Conservation (phyloP, 2,329 filamentous ascomycete genomes). For the Xylariaceae sp. region DNA sequence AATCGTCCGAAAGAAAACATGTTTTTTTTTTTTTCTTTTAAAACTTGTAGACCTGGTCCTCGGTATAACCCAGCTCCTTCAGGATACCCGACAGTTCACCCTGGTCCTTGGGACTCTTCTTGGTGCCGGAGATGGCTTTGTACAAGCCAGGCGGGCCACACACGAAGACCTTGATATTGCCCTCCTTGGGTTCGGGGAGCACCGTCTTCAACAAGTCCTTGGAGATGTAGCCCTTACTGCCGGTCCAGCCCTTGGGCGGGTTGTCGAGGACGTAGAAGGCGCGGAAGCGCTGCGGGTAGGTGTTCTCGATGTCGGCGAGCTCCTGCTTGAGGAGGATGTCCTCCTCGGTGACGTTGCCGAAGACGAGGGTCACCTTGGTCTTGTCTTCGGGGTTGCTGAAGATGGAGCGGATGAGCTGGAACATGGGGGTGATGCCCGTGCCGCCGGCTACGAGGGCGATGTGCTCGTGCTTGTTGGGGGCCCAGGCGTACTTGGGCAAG, state of each 20-base stretch:
- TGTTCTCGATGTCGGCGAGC: constrained; percentile 83
- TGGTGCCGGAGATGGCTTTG: constrained; percentile 83
- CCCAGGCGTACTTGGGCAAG: constrained; percentile 88
- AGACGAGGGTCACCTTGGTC: constrained; percentile 95
- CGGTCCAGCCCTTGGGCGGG: constrained; percentile 69
- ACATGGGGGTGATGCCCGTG: constrained; percentile 97
- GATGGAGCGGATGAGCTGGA: constrained; percentile 83
- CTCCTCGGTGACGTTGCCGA: constrained; percentile 81
- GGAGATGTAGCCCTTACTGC: constrained; percentile 72
- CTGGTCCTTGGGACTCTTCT: constrained; percentile 91
- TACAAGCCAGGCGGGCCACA: constrained; percentile 91
- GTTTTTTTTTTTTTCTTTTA: constrained; percentile 35
- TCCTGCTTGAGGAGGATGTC: constrained; percentile 90
- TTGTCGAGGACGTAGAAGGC: constrained; percentile 93
- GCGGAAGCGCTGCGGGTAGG: constrained; percentile 88
- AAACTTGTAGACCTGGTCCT: constrained; percentile 97
- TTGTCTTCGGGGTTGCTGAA: constrained; percentile 95
- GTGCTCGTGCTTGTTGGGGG: constrained; percentile 87
- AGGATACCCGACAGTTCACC: constrained; percentile 79
- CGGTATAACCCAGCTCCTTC: constrained; percentile 74
- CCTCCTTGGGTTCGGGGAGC: constrained; percentile 82
- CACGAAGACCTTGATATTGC: constrained; percentile 94
- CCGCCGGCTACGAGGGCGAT: constrained; percentile 85
- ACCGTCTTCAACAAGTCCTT: constrained; percentile 95
- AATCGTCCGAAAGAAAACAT: no score